phyloP scores from a whole-genome alignment of 2,329 filamentous ascomycete species.

The Calonectria hongkongensis region DNA sequence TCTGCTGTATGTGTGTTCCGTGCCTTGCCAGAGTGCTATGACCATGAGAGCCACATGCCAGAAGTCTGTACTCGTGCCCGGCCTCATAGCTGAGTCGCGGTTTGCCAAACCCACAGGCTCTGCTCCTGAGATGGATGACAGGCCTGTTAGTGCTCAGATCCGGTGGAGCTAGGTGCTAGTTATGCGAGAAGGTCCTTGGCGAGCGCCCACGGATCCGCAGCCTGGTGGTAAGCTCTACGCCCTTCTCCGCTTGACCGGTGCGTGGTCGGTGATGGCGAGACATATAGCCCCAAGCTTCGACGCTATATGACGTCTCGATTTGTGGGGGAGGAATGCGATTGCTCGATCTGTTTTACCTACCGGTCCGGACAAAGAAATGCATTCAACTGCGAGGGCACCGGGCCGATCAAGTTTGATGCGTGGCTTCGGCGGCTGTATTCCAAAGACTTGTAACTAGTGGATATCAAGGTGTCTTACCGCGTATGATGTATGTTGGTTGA shows the following conservation, averaged over 20 bases:
- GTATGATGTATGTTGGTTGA: neutral
- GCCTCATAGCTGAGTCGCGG: slow-evolving; percentile 4
- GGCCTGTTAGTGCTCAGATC: slow-evolving; percentile 17
- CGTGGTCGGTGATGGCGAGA: slow-evolving; percentile 20
- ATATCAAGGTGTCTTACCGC: slow-evolving; percentile 6
- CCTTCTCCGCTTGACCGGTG: neutral
- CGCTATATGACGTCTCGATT: slow-evolving; percentile 28
- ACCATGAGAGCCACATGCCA: slow-evolving; percentile 29
- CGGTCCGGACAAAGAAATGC: neutral
- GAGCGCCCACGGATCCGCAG: slow-evolving; percentile 12
- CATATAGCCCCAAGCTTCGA: neutral
- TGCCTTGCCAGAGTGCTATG: slow-evolving; percentile 29
- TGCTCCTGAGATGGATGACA: neutral
- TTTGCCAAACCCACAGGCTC: neutral
- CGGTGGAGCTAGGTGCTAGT: slow-evolving; percentile 5
- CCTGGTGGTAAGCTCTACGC: neutral
- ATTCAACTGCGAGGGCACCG: slow-evolving; percentile 1
- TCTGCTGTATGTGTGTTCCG: slow-evolving; percentile 7
- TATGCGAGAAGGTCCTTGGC: neutral
- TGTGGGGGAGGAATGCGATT: slow-evolving; percentile 35
- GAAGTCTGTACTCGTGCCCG: slow-evolving; percentile 22
- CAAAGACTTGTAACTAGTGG: neutral
- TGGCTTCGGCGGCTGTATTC: slow-evolving; percentile 11
- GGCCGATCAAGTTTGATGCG: slow-evolving; percentile 18
- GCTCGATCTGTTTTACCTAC: slow-evolving; percentile 11